A percentile compares a stretch with the other conserved stretches of the same genome.
Evolutionary conservation across 2,329 filamentous ascomycete genomes (phyloP).

Genomic region (Pseudogymnoascus sp.): DNA sequence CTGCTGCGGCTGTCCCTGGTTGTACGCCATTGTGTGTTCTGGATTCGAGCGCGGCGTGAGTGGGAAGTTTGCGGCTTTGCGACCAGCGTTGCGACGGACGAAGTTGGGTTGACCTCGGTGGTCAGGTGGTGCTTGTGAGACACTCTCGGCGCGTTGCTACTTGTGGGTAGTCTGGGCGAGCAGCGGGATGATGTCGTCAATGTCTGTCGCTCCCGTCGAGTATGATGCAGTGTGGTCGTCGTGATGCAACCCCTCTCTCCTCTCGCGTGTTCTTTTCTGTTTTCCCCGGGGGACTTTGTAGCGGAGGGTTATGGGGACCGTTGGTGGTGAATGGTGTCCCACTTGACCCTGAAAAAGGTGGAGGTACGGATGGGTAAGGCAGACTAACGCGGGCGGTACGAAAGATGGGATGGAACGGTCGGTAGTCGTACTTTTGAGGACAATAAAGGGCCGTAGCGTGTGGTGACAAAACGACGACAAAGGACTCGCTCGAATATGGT

Average conservation of each 20-base stretch:
- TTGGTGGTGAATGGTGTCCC: not conserved
- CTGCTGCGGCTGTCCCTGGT: not conserved
- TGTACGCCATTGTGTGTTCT: constrained; percentile 1
- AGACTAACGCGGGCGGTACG: not conserved
- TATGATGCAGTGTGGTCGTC: not conserved
- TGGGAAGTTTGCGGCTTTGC: not conserved
- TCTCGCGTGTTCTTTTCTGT: not conserved
- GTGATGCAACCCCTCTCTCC: not conserved
- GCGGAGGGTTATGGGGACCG: not conserved
- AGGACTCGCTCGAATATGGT: not conserved
- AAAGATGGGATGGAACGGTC: not conserved
- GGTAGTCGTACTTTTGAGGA: not conserved
- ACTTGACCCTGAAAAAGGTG: constrained; percentile 3
- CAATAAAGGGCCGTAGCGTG: not conserved
- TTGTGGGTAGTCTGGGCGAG: not conserved
- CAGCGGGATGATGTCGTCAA: not conserved
- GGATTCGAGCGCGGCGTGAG: not conserved
- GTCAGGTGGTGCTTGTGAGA: not conserved
- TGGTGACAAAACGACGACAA: not conserved
- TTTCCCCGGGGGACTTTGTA: not conserved
- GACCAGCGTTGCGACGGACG: not conserved
- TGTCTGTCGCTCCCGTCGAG: not conserved
- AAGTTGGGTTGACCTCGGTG: not conserved
- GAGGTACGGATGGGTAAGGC: not conserved
- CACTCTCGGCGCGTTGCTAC: not conserved